Base-by-base conservation (phyloP, 2,329 filamentous ascomycete species). In the Exserohilum turcica region DNA sequence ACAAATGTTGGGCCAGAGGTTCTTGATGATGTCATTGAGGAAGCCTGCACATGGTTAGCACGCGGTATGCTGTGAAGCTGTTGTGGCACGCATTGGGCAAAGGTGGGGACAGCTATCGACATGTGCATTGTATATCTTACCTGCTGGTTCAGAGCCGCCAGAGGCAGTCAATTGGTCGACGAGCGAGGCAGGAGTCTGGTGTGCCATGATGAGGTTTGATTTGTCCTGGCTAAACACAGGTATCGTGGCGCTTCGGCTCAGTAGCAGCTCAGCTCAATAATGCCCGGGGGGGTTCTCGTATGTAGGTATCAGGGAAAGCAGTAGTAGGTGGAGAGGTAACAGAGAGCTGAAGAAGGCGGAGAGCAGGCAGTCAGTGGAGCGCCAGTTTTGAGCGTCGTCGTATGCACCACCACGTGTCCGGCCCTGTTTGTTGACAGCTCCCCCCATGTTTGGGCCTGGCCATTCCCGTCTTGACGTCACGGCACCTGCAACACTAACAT, bases 1-100 rank as follows among this genome's bases (percentile, higher is more conserved):
- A 37, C 72, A 74, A 66, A 81, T 79, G 60, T 81, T 80, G 31
- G 79, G 79, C 79, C 79, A 81, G 62, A 81, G 63, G 48, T 79
- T 77, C 12, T 61, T 72, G 32, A 81, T 70, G 28, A 81, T 76
- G 53, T 80, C 78, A 59, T 81, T 81, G 45, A 81, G 72, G 58
- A 80, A 81, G 46, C 71, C 77, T 68, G 8, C 7, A n/a, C 16
- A 28, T 19, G 32, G 16, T 55, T 39, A 39, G 43, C 12, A 15
- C 13, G 21, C 37, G 31, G 27, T 16, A 24, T 43, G 43, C 3
- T 27, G 10, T 12, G 24, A 48, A 7, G 24, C 6, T 24, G 13
- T 36, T 19, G 28, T 43, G 15, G 15, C 4, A 21, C 16, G 16
- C 6, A 5, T 10, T 4, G 13, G 12, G 21, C 10, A 3, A 15